Evolutionary conservation across 1,139 yeast genomes (phyloP).

Genomic region (Yamadazyma kanchanaburiensis): DNA sequence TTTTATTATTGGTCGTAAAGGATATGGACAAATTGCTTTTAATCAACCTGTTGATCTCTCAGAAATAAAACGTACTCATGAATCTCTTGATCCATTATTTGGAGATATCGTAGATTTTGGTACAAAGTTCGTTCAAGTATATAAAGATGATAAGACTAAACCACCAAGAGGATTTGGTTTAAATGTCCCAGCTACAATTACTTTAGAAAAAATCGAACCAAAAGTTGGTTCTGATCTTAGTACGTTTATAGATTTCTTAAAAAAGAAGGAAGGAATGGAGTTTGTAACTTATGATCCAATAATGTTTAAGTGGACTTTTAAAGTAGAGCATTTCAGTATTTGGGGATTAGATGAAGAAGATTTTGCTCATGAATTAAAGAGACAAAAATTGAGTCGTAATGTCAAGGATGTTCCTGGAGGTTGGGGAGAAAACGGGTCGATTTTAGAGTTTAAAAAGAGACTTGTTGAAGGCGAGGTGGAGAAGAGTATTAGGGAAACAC

Average conservation of each 20-base stretch:
- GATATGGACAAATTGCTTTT: constrained; percentile 74
- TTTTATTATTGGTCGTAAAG: constrained; percentile 73
- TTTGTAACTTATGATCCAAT: constrained; percentile 77
- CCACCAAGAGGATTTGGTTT: constrained; percentile 72
- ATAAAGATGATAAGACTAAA: constrained; percentile 51
- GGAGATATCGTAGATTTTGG: constrained; percentile 59
- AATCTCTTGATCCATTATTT: constrained; percentile 40
- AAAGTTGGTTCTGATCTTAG: constrained; percentile 22
- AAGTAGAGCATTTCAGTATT: constrained; percentile 85
- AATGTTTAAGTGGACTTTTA: constrained; percentile 75
- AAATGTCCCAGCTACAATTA: constrained; percentile 81
- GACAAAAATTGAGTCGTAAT: constrained; percentile 28
- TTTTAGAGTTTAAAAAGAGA: constrained; percentile 11
- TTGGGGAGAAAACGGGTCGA: constrained; percentile 8
- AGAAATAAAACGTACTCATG: constrained; percentile 25
- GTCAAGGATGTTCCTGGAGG: constrained; percentile 36
- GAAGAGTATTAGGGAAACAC: background rate
- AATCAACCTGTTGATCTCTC: constrained; percentile 71
- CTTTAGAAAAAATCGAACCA: constrained; percentile 66
- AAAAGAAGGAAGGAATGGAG: constrained; percentile 60
- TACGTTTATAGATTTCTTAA: constrained; percentile 45
- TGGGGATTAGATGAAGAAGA: constrained; percentile 70
- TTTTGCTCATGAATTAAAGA: constrained; percentile 31
- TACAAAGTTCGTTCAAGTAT: constrained; percentile 61
- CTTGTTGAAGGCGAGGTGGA: constrained; percentile 10